phyloP scores from a whole-genome alignment of 257 asterid genomes.

The Ballota nigra region DNA sequence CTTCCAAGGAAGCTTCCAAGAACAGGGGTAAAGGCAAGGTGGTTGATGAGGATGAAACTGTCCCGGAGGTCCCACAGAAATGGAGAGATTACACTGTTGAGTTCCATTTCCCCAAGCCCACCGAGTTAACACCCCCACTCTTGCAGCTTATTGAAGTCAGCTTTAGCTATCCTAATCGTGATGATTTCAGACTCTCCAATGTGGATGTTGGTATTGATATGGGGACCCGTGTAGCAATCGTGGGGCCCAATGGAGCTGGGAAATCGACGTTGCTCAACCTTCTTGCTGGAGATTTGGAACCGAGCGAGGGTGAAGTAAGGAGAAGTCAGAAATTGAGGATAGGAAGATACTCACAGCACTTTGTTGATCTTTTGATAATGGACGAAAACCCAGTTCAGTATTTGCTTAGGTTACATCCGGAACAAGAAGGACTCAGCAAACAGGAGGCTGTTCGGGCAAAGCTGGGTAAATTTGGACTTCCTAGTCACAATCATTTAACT shows the following conservation, averaged over 20 bases:
- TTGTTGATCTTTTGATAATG: conserved; percentile 64
- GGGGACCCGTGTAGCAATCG: conserved; percentile 80
- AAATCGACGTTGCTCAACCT: conserved; percentile 72
- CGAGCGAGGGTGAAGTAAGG: conserved; percentile 61
- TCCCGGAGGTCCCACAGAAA: conserved; percentile 54
- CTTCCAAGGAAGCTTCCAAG: conserved; percentile 58
- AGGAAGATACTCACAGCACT: conserved; percentile 76
- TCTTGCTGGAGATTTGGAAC: conserved; percentile 62
- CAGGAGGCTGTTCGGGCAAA: conserved; percentile 71
- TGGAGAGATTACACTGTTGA: conserved; percentile 74
- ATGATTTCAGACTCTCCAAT: conserved; percentile 55
- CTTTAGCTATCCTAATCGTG: conserved; percentile 57
- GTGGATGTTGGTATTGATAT: conserved; percentile 74
- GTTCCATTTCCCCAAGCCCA: conserved; percentile 77
- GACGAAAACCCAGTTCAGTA: conserved; percentile 68
- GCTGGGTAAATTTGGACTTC: conserved; percentile 74
- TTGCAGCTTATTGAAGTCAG: conserved; percentile 65
- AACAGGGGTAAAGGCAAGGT: conserved; percentile 47
- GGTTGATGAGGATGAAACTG: conserved; percentile 54
- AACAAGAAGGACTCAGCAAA: conserved; percentile 66
- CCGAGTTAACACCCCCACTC: conserved; percentile 66
- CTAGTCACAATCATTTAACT: conserved; percentile 66
- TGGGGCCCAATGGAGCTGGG: conserved; percentile 80
- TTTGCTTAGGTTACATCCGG: conserved; percentile 70
- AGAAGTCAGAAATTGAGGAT: conserved; percentile 64